These are phyloP conservation scores for Aspergillus kassunensis DNA, from an alignment of 495 filamentous ascomycete species.

Conservation along the genomic window DNA sequence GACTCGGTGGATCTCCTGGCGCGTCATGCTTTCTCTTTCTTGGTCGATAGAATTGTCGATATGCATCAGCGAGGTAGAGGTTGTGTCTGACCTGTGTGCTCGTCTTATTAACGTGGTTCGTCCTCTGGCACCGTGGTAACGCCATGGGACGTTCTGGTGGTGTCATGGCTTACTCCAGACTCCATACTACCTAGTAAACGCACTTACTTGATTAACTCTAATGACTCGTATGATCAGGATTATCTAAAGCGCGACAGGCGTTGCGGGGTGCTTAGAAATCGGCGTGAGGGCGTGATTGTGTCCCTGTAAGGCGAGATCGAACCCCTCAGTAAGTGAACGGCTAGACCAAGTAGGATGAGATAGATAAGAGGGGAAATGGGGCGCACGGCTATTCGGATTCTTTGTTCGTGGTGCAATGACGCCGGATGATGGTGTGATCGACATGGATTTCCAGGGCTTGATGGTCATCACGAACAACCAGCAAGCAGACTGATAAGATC, in stretches of 20 bases:
- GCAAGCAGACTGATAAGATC: constrained; percentile 14
- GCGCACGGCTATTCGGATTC: too few species aligned
- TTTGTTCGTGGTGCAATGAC: constrained; percentile 16
- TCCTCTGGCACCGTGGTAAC: neutral
- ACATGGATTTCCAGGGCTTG: too few species aligned
- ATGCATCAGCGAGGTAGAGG: neutral
- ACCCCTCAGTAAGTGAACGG: neutral
- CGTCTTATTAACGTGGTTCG: neutral
- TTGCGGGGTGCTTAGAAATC: constrained; percentile 14
- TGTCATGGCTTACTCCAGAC: too few species aligned
- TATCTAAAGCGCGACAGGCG: neutral
- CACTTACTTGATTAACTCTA: too few species aligned
- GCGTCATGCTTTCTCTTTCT: constrained; percentile 21
- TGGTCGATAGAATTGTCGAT: too few species aligned
- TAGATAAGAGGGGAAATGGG: constrained; percentile 3
- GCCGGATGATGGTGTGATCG: constrained; percentile 39
- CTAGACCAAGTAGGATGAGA: neutral
- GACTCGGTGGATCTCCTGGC: constrained; percentile 34
- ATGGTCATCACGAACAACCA: neutral
- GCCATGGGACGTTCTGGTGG: neutral
- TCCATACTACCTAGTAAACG: too few species aligned
- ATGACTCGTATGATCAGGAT: neutral
- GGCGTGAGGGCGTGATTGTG: constrained; percentile 11
- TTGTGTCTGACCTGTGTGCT: neutral
- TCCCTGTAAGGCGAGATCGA: constrained; percentile 21